Evolutionary conservation across 2,329 filamentous ascomycete genomes (phyloP), one percentile per base, ranked within the genome.

Genomic region (Aspergillus nomiae): DNA sequence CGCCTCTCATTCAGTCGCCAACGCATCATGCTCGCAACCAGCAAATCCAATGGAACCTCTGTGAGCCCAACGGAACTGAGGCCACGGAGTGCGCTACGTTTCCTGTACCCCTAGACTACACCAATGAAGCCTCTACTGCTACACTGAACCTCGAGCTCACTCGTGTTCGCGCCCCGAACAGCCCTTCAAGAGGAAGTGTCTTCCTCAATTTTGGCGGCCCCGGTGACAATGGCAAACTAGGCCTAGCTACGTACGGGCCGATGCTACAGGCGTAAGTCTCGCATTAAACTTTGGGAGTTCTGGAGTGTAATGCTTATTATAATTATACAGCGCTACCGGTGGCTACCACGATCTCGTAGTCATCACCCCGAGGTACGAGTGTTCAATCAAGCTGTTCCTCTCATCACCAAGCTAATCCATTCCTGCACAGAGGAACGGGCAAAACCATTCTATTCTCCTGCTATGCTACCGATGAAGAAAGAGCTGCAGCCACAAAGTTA

Each of bases 81-180:
- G 16, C 28, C 16, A 53, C 67, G 21, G 65, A 71, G 21, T 79
- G 77, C 61, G 75, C 70, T 2, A 75, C 59, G 21, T 61, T 79
- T 3, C 41, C 65, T 1, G 76, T 78, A 0, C 77, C 77, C 2
- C 69, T 78, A 1, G 77, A 79, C 62, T 78, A 77, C 56, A 71
- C 70, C 14, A 60, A 71, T 26, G 48, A 61, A 11, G 58, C 69
- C 11, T 66, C 67, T 30, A 65, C 59, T 10, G 61, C 65, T 32
- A 73, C 64, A 1, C 60, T 78, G 32, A 50, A 70, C 12, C 64
- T 78, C 6, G 64, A 74, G 7, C 63, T 77, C 5, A 51, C 72
- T 46, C 72, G 66, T 32, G 53, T 74, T 28, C 67, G 71, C 45
- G 73, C 75, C 12, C 63, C 63, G 10, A 70, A 72, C 34, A 46